phyloP scores from a whole-genome alignment of 2,329 filamentous ascomycete species.

The Penicillium concentricum region DNA sequence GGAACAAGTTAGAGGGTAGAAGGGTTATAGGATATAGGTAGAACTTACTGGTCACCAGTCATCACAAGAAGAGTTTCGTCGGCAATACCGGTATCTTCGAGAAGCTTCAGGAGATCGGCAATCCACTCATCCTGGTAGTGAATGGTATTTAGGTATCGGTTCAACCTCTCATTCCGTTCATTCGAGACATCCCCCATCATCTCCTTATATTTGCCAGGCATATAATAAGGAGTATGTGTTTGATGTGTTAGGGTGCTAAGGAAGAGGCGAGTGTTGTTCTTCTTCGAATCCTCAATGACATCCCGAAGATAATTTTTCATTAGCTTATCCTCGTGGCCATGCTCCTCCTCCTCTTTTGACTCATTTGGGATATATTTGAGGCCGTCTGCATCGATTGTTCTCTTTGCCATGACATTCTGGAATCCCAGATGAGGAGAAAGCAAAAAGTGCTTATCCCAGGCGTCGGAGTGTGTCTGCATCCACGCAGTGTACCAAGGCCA shows the following conservation, averaged over 20 bases:
- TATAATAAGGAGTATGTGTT: slow-evolving; percentile 29
- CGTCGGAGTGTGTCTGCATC: slow-evolving; percentile 32
- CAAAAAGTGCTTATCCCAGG: slow-evolving; percentile 27
- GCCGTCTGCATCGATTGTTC: slow-evolving; percentile 19
- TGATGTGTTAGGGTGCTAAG: slow-evolving; percentile 31
- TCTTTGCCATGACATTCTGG: slow-evolving; percentile 19
- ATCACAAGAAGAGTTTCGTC: slow-evolving; percentile 32
- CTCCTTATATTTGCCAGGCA: slow-evolving; percentile 22
- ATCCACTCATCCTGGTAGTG: slow-evolving; percentile 29
- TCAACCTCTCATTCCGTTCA: slow-evolving; percentile 21
- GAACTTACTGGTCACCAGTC: slow-evolving; percentile 29
- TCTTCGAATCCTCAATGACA: slow-evolving; percentile 26
- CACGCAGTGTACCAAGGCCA: slow-evolving; percentile 30
- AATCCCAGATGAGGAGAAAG: slow-evolving; percentile 27
- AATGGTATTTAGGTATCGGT: slow-evolving; percentile 30
- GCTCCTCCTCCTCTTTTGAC: slow-evolving; percentile 21
- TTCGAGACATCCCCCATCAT: slow-evolving; percentile 12
- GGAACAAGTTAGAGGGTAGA: neutral
- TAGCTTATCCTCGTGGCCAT: slow-evolving; percentile 25
- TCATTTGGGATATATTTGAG: slow-evolving; percentile 18
- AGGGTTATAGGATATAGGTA: neutral
- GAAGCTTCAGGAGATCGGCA: slow-evolving; percentile 23
- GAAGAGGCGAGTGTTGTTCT: slow-evolving; percentile 28
- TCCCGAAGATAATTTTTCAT: slow-evolving; percentile 27
- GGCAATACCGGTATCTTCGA: slow-evolving; percentile 29